Evolutionary conservation across 2,329 filamentous ascomycete genomes (phyloP), one percentile per base, ranked within the genome.

Genomic region (Huntiella bhutanensis): DNA sequence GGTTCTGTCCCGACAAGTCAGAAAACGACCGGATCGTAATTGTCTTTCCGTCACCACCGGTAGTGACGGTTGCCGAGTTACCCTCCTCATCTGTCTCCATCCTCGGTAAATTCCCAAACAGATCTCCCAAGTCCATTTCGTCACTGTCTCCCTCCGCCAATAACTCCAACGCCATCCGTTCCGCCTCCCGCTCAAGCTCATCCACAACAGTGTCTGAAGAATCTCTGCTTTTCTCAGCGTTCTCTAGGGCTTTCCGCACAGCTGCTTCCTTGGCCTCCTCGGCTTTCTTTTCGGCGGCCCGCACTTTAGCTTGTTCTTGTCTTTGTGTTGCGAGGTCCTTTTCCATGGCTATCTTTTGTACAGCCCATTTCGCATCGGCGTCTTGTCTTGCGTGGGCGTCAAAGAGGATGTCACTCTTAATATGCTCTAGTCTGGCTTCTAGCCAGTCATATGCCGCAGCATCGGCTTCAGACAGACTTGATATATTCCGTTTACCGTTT

Each of bases 331-430:
- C 66, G 38, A 72, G 68, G 48, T 80, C 72, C 54, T 71, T 76
- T 53, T 81, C 74, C 10, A 87, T 57, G 16, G 68, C 62, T 33
- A 76, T 67, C 35, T 67, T 69, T 50, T 70, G 70, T 4, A 64
- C 59, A 50, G 68, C 71, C 82, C 82, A 87, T 54, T 71, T 64
- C 49, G 72, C 64, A 47, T 82, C 74, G 4, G 80, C 82, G 33
- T 71, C 59, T 40, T 43, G 40, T 33, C 44, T 49, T n/a, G 42
- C 38, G 41, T 69, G 66, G 48, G 69, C 71, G 56, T 88, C 82
- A 55, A 87, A 86, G 3, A 88, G 63, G 12, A 85, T 67, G 56
- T 88, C 82, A 19, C 75, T 80, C 55, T 91, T 80, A 37, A 95
- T 83, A 51, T 73, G 73, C 34, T 76, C 70, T 35, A 95, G 64